Evolutionary conservation across 495 filamentous ascomycete species (phyloP), one percentile per base, ranked within the genome.

Genomic region (Amorphotheca resinae): DNA sequence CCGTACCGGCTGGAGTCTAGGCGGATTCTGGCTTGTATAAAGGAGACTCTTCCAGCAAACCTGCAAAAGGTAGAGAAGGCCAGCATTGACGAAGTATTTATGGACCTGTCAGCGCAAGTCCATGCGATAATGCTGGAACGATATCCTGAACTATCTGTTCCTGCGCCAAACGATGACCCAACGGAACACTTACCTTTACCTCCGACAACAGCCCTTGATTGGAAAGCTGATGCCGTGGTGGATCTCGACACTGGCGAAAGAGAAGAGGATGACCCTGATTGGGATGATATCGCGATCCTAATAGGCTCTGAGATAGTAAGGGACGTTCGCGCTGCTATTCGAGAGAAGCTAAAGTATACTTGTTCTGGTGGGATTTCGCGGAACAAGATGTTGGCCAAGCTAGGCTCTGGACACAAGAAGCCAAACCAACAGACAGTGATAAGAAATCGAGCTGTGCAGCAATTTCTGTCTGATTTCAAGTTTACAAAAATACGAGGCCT

Each of bases 401-500:
- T 96, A 38, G 91, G 89, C 44, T 91, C 84, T 22, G 84, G 73
- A 17, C 73, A 84, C 65, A 87, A 84, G 61, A 98, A 98, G 57
- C 93, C 91, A 25, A 87, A 95, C 59, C 75, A 82, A 46, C 91
- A 98, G 56, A 98, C 87, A 0, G 72, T 95, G 25, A 76, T 96
- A 21, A 80, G 89, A 25, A 86, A 84, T 55, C 75, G 86, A 21
- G 88, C 91, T 1, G 65, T 84, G 11, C 73, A 80, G 52, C 73
- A 79, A 21, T 98, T 98, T 59, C 65, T 98, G 31, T 73, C 72
- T 1, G 74, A 74, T 14, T 84, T 93, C 69, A 93, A 93, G 54
- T 93, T 95, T 59, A 95, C 93, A 22, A 93, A 94, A 66, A 93
- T 98, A 33, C 73, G 91, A 25, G 95, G 88, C 64, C 69, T 98